Conservation (phyloP, 352 stramenopile genomes). For the Phytophthora sojae region DNA sequence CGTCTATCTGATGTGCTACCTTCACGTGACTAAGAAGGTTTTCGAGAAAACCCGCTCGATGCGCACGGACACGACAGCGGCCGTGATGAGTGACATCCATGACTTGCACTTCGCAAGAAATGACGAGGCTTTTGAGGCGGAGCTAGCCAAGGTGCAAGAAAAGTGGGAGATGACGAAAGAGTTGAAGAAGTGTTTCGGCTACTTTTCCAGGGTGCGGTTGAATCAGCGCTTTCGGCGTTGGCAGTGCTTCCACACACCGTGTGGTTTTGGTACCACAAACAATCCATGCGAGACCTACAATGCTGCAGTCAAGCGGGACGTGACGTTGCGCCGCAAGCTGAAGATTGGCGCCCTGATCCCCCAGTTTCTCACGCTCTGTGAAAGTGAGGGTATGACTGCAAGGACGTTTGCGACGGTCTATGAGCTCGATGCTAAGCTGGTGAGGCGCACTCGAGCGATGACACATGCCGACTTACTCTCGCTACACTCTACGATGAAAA, state of each 20-base stretch:
- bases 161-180: not conserved
- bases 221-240: slow-evolving; percentile 3
- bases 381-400: not conserved
- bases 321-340: slow-evolving; percentile 12
- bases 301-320: slow-evolving; percentile 7
- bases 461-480: not conserved
- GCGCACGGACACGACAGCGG: not conserved
- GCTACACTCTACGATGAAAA: not conserved
- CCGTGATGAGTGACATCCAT: slow-evolving; percentile 16
- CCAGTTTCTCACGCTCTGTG: slow-evolving; percentile 1
- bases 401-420: not conserved
- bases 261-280: slow-evolving; percentile 30
- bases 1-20: slow-evolving; percentile 30
- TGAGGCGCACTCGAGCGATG: not conserved
- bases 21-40: slow-evolving; percentile 27
- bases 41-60: slow-evolving; percentile 14
- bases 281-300: slow-evolving; percentile 19
- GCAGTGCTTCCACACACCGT: slow-evolving; percentile 25
- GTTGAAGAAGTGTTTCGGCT: not conserved
- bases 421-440: not conserved
- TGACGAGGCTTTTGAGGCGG: not conserved
- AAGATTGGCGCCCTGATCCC: slow-evolving; percentile 17
- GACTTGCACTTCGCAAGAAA: slow-evolving; percentile 17
- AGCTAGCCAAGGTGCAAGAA: slow-evolving; percentile 1
- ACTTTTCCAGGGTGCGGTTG: slow-evolving; percentile 1